Base-by-base conservation (phyloP, 2,329 filamentous ascomycete genomes). In the Cladosporium sphaerospermum region DNA sequence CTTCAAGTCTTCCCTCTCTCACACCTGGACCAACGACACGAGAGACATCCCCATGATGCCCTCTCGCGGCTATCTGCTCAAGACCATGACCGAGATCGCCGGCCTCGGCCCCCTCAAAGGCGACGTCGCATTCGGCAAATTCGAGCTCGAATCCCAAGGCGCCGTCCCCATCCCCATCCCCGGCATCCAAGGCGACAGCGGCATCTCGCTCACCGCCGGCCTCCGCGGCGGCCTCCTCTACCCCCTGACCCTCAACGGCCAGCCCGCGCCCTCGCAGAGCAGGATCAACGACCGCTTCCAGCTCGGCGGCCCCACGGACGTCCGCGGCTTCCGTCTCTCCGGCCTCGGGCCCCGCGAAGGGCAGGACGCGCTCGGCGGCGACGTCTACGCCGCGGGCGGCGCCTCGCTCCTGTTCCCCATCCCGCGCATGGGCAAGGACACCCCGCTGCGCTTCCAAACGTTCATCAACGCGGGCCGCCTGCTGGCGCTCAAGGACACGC, bases 251-350 rank as follows among this genome's bases (percentile, higher is more conserved):
- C 73, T 86, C 7, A 82, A 82, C 6, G 74, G 73, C 49, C 64
- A 71, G 14, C 74, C 75, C 45, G 73, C 74, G 16, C 79, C 85
- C 0, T 76, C 79, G 19, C 81, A 85, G 4, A 95, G 88, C 60
- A 83, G 89, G 31, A 80, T 97, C 64, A 96, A 95, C 67, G 93
- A 99, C 69, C 89, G 93, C 42, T 99, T 99, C 75, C 84, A 90
- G 64, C 86, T 99, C 32, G 93, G 93, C 41, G 93, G 93, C 0
- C 92, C 93, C 3, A 96, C 90, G 3, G 92, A 96, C 66, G 88
- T 99, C 11, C 88, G 93, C 52, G 93, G 93, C 2, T 99, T 99
- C 78, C 85, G 89, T 55, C 81, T 95, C 18, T 88, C 86, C 16
- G 93, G 93, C 1, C 78, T 99, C 5, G 93, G 93, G 8, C 91